Evolutionary conservation across 2,329 filamentous ascomycete genomes (phyloP), one percentile per base, ranked within the genome.

Genomic region (Ophiocordyceps australis): DNA sequence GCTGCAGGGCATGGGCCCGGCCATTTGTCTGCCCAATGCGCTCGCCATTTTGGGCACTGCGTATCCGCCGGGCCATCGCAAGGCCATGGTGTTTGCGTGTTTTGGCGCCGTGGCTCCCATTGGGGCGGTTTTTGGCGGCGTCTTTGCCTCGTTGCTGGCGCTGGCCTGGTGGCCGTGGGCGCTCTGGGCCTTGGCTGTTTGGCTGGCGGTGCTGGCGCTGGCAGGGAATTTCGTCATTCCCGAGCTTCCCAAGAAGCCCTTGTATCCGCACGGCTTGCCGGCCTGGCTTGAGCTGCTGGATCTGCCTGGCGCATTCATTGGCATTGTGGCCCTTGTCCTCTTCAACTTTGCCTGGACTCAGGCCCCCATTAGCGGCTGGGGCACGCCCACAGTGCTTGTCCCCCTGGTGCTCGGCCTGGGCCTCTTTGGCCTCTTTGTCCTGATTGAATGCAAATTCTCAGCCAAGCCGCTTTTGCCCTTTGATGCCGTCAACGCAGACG

Each of bases 321-420:
- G 71, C 2, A 54, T 75, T 12, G 49, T 52, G 0, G 60, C 59
- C 0, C 48, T 78, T 14, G 52, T 74, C 0, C 50, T 78, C 12
- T 57, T 77, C 46, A 75, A 74, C 40, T 66, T 77, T 35, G 65
- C 70, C 1, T 75, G 68, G 66, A 76, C 73, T 30, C 69, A 77
- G 38, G 70, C 65, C 0, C 59, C 66, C 0, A 51, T 65, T 0
- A 62, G 57, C 2, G 67, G 68, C 2, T 77, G 72, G 72, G 35
- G 47, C 2, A 50, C 54, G 6, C 50, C 65, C 0, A 68, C 68
- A 28, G 53, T 71, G n/a, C 62, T 65, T 30, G 48, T 62, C 0
- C 46, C 64, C 1, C 49, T 79, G 1, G 59, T 75, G 20, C 31
- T 74, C 3, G 70, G 72, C 1, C 29, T 66, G 3, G 20, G 70